phyloP scores from a whole-genome alignment of 495 filamentous ascomycete species.

The Melanomma pulvis-pyrius region DNA sequence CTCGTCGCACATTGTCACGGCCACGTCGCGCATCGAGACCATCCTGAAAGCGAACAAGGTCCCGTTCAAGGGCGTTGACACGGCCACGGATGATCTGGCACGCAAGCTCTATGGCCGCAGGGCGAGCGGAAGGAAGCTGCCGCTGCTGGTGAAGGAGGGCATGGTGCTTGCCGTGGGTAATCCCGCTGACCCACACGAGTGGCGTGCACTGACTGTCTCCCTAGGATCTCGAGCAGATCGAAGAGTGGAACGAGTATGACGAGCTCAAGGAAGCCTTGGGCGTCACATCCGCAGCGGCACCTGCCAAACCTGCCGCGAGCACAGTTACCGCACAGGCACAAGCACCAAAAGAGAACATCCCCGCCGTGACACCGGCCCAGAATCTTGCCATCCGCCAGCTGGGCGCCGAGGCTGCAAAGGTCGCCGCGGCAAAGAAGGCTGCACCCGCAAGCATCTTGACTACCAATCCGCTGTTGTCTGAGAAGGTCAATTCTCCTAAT shows the following conservation, averaged over 20 bases:
- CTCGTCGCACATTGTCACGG: constrained; percentile 96
- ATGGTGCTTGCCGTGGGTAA: constrained; percentile 78
- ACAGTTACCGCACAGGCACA: not conserved
- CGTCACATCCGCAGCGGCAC: constrained; percentile 46
- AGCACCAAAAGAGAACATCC: constrained; percentile 24
- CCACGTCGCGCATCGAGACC: constrained; percentile 91
- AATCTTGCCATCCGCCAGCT: constrained; percentile 35
- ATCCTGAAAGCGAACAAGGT: constrained; percentile 95
- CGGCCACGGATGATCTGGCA: constrained; percentile 89
- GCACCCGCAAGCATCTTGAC: constrained; percentile 28
- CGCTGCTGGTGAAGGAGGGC: constrained; percentile 85
- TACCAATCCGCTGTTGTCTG: constrained; percentile 32
- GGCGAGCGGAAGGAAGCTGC: constrained; percentile 77
- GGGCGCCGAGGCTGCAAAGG: constrained; percentile 34
- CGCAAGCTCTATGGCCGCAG: constrained; percentile 87
- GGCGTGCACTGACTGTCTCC: not conserved
- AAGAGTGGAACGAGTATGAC: constrained; percentile 99
- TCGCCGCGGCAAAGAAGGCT: constrained; percentile 34
- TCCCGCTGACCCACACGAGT: not conserved
- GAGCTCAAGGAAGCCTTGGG: constrained; percentile 76
- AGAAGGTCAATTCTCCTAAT: constrained; percentile 32
- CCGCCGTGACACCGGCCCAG: constrained; percentile 14
- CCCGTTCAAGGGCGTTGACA: constrained; percentile 87
- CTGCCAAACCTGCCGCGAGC: constrained; percentile 10
- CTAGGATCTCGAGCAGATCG: constrained; percentile 88